Evolutionary conservation across 148 eudicot genomes (phyloP).

Genomic region (Camellia granthamiana): DNA sequence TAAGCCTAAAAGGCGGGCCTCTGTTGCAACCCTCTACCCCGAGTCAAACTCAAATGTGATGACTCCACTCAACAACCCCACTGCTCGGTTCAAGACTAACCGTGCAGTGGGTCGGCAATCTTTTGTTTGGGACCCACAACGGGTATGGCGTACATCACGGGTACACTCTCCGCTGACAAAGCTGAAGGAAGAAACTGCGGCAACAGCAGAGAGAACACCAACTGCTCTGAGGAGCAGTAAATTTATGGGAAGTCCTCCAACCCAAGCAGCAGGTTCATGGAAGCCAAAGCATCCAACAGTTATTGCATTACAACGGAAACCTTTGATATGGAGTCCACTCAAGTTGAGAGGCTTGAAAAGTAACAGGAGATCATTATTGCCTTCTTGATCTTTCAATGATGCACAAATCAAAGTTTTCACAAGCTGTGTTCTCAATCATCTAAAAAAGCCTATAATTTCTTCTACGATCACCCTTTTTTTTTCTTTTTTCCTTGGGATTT

Average conservation of each 20-base stretch:
- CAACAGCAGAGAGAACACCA: slow-evolving; percentile 57
- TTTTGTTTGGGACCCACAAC: slow-evolving; percentile 57
- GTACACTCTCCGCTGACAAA: slow-evolving; percentile 47
- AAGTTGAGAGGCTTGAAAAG: slow-evolving; percentile 42
- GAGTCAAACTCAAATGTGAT: slow-evolving; percentile 25
- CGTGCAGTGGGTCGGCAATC: slow-evolving; percentile 49
- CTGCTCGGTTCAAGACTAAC: slow-evolving; percentile 27
- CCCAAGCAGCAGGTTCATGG: slow-evolving; percentile 62
- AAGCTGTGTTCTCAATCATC: neutral
- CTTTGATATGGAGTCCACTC: slow-evolving; percentile 79
- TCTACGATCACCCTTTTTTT: neutral
- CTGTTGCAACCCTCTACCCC: slow-evolving; percentile 44
- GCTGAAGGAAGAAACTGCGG: slow-evolving; percentile 21
- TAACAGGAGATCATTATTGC: slow-evolving; percentile 45
- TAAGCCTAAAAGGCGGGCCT: slow-evolving; percentile 62
- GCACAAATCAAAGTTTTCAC: neutral
- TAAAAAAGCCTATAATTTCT: neutral
- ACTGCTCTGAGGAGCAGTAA: slow-evolving; percentile 39
- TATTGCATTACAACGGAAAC: slow-evolving; percentile 69
- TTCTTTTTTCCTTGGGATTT: neutral
- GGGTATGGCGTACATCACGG: slow-evolving; percentile 64
- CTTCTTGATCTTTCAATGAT: slow-evolving; percentile 21
- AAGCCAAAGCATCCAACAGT: slow-evolving; percentile 87
- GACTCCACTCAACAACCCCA: slow-evolving; percentile 33
- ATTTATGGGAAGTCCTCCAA: slow-evolving; percentile 80